Base-by-base conservation (phyloP, 306 rosid genomes). In the Ochetophila trinervis region DNA sequence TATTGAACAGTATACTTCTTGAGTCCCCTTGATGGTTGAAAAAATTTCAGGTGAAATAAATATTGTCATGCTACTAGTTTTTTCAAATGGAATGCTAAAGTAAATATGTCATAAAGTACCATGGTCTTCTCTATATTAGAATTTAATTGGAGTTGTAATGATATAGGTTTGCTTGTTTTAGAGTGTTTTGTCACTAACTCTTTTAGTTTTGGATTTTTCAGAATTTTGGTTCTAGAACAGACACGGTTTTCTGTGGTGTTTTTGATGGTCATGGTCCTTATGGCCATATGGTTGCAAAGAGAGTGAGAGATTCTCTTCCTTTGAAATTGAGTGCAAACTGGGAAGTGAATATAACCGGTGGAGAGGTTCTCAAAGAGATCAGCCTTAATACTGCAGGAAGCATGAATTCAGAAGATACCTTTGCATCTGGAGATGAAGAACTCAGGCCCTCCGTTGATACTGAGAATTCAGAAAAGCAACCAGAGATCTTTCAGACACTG, bases 271-370 rank as follows among this genome's bases (percentile, higher is more conserved):
- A 94, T 10, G 99, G 99, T 55, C 99, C 99, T 0, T 94, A 21
- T 66, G 99, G 99, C 57, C 99, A 94, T 77, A 82, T 94, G 99
- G 99, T 94, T 63, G 99, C 99, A 0, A 94, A 86, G 82, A 90
- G 81, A 82, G 99, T 94, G 85, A 86, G 99, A 85, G 99, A 94
- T 83, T 83, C 90, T 64, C 96, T 94, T 71, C 99, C 99, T 67
- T 79, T 94, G 63, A 90, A 78, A 59, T 82, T 94, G 83, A 94
- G 89, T 74, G 74, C 96, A 23, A 86, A 88, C 65, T 94, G 96
- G 99, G 97, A 90, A 73, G 76, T 69, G 36, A 83, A 66, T 81
- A 67, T 56, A 73, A 72, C 71, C 67, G 80, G 80, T 40, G 95
- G 71, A 6, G 91, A 81, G 54, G 84, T 82, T 72, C 91, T 83